Evolutionary conservation across 73 alveolate genomes (phyloP).

Genomic region (Paramecium caudatum): DNA sequence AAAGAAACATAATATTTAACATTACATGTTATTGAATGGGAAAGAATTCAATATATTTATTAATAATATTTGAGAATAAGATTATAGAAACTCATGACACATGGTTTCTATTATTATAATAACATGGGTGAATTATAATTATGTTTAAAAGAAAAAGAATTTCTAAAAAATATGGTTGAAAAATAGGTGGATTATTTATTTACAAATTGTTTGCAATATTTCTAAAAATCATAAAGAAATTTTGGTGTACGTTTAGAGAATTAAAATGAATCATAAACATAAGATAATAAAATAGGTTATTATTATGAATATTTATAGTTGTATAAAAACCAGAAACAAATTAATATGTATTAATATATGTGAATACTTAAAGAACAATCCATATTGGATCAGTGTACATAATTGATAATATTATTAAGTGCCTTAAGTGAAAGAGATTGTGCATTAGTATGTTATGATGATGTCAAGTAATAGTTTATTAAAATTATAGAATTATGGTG

Average conservation of each 20-base stretch:
- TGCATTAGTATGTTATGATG: conserved; percentile 9
- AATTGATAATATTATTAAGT: not conserved
- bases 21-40: conserved; percentile 50
- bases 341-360: not conserved
- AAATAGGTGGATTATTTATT: not conserved
- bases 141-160: not conserved
- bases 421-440: not conserved
- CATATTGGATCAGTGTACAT: not conserved
- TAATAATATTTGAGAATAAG: not conserved
- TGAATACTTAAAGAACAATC: not conserved
- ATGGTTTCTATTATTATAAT: conserved; percentile 50
- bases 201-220: not conserved
- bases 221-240: not conserved
- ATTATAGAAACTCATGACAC: not conserved
- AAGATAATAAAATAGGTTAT: not conserved
- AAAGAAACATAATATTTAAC: not conserved
- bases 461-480: not conserved
- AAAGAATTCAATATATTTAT: conserved; percentile 28
- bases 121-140: not conserved
- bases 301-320: not conserved
- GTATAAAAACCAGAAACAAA: not conserved
- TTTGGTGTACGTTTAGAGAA: not conserved
- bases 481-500: not conserved
- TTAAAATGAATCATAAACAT: not conserved
- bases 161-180: not conserved